phyloP scores from a whole-genome alignment of 495 filamentous ascomycete species.

The Talaromyces adpressus region DNA sequence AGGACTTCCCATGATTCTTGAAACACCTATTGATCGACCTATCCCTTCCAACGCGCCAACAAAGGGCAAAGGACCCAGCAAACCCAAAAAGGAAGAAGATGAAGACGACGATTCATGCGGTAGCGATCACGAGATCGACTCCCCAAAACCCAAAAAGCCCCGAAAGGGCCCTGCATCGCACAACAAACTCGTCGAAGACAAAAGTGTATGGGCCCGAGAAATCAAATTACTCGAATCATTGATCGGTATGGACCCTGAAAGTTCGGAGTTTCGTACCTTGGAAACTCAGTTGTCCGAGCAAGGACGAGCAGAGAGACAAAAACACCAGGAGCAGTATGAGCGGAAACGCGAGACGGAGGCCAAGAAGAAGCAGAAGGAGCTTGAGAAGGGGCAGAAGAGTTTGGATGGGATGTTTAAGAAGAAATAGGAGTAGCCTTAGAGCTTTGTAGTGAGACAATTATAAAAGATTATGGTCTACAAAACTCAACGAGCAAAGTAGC shows the following conservation, averaged over 20 bases:
- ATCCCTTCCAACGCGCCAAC: slow-evolving; percentile 33
- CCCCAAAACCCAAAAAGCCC: slow-evolving; percentile 16
- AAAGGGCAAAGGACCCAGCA: background rate
- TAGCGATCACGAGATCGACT: slow-evolving; percentile 16
- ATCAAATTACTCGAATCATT: slow-evolving; percentile 85
- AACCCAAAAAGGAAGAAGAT: slow-evolving; percentile 11
- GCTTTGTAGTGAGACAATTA: too few relatives aligned
- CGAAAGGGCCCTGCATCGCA: slow-evolving; percentile 12
- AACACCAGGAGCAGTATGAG: slow-evolving; percentile 68
- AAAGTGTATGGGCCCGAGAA: slow-evolving; percentile 72
- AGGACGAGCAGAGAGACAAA: slow-evolving; percentile 63
- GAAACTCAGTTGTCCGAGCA: slow-evolving; percentile 58
- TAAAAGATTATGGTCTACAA: background rate
- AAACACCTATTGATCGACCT: slow-evolving; percentile 80
- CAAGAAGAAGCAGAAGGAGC: slow-evolving; percentile 42
- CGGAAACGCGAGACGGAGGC: slow-evolving; percentile 56
- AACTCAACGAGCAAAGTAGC: background rate
- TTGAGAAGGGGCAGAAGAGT: slow-evolving; percentile 34
- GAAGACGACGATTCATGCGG: slow-evolving; percentile 17
- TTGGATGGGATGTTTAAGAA: slow-evolving; percentile 34
- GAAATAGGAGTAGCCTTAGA: background rate
- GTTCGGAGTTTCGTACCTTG: slow-evolving; percentile 56
- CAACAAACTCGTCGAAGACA: slow-evolving; percentile 51
- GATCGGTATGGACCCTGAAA: slow-evolving; percentile 71
- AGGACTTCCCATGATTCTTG: slow-evolving; percentile 82